Evolutionary conservation across 192 early-diverging fungal genomes (phyloP).

Genomic region (Umbelopsis ramanniana): DNA sequence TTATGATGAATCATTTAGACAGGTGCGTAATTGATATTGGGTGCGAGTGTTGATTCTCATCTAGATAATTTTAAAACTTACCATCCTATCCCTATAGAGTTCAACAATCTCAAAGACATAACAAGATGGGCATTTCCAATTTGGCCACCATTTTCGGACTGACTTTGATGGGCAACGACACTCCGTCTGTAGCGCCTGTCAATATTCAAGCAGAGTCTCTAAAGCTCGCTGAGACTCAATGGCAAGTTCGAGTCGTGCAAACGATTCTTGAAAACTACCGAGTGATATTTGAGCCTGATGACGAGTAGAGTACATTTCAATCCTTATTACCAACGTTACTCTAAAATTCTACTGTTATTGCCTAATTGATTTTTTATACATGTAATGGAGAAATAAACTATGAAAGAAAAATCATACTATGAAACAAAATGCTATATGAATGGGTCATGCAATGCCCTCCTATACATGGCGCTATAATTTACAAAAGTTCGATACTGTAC

Average conservation of each 20-base stretch:
- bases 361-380: slow-evolving; percentile 16
- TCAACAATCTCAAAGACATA: slow-evolving; percentile 71
- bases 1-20: slow-evolving; percentile 81
- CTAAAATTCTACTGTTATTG: not conserved
- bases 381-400: not conserved
- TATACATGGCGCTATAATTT: too few species aligned
- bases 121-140: slow-evolving; percentile 88
- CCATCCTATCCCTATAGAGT: slow-evolving; percentile 52
- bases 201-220: slow-evolving; percentile 13
- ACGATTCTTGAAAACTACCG: slow-evolving; percentile 60
- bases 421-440: not conserved
- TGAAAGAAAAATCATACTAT: not conserved
- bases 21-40: slow-evolving; percentile 48
- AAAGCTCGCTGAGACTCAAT: slow-evolving; percentile 56
- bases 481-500: not conserved
- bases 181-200: slow-evolving; percentile 52
- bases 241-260: slow-evolving; percentile 65
- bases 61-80: not conserved
- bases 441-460: too few species aligned
- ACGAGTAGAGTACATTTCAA: slow-evolving; percentile 29
- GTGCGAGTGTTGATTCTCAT: too few species aligned
- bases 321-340: slow-evolving; percentile 10
- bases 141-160: slow-evolving; percentile 92
- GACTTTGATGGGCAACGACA: slow-evolving; percentile 66
- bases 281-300: slow-evolving; percentile 67